Conservation (phyloP, 148 eudicot genomes). For the Fagopyrum esculentum region DNA sequence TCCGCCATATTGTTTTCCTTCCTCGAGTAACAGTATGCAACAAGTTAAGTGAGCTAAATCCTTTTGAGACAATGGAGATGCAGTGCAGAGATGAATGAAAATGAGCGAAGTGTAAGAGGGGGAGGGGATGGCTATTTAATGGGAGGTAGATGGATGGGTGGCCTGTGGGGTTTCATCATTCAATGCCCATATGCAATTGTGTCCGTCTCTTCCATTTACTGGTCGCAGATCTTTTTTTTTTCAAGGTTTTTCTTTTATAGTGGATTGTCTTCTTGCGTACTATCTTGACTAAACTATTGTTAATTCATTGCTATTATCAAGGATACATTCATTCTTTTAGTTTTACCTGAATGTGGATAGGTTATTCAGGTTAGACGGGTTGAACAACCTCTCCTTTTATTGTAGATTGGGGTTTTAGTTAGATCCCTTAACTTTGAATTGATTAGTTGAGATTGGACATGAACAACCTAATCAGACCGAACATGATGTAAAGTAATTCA, state of each 20-base stretch:
- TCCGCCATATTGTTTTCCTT: not conserved
- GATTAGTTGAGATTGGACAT: too few relatives aligned
- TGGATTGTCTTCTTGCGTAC: too few relatives aligned
- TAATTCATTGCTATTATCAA: too few relatives aligned
- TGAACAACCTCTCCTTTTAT: too few relatives aligned
- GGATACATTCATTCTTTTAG: too few relatives aligned
- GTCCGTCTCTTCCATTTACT: not conserved
- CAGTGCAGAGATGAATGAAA: not conserved
- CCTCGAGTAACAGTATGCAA: not conserved
- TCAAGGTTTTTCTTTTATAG: not conserved
- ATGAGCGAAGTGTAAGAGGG: not conserved
- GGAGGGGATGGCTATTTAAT: not conserved
- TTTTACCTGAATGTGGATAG: too few relatives aligned
- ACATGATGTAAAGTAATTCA: too few relatives aligned
- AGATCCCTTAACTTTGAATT: too few relatives aligned
- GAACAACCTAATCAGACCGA: too few relatives aligned
- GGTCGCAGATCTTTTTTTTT: not conserved
- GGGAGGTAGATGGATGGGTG: conserved; percentile 5
- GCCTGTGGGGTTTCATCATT: not conserved
- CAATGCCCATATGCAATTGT: not conserved
- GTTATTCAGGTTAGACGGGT: too few relatives aligned
- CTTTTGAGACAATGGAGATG: not conserved
- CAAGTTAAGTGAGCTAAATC: not conserved
- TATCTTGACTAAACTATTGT: not conserved
- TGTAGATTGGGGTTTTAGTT: too few relatives aligned